Base-by-base conservation (phyloP, 495 filamentous ascomycete genomes). In the Tuber melanosporum region DNA sequence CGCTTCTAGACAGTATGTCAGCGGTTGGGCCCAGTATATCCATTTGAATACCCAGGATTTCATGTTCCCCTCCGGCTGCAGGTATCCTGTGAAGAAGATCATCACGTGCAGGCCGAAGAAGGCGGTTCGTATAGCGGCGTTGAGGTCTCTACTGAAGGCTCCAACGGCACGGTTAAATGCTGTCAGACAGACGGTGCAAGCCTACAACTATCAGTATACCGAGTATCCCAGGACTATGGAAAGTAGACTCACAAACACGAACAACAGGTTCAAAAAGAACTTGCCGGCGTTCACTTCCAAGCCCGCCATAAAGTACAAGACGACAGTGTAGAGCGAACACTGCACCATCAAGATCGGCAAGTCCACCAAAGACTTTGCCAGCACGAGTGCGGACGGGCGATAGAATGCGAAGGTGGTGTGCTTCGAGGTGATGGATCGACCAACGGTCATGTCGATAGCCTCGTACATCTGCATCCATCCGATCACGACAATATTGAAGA, bases 401-500 rank as follows among this genome's bases (percentile, higher is more conserved):
- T 93, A 93, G 79, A 93, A 91, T 0, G 89, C 90, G 80, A 91
- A 92, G 71, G 84, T 86, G 83, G 91, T 91, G 79, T 93, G 91
- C 80, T 93, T 93, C 70, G 91, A 83, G 22, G 92, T 84, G 52
- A 93, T 90, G 0, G 91, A 89, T 52, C 90, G 87, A 74, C 88
- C 89, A 12, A 71, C 72, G 44, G 82, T 80, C 82, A 83, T 83
- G 22, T 79, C 76, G 46, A 83, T 83, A 4, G 82, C 82, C 62
- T 83, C 82, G 20, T 75, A 71, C 71, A 83, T 83, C 69, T 83
- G 82, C 82, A 83, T 83, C 82, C 82, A 83, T 2, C 82, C 10
- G 89, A 85, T 43, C 89, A 86, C 74, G 88, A 89, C 82, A 69
- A 85, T 81, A 36, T 84, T 82, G 80, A 91, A 91, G 84, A 93